These are phyloP conservation scores for Hypoxylon subgilvum DNA, from an alignment of 495 filamentous ascomycete species.

Conservation along the genomic window DNA sequence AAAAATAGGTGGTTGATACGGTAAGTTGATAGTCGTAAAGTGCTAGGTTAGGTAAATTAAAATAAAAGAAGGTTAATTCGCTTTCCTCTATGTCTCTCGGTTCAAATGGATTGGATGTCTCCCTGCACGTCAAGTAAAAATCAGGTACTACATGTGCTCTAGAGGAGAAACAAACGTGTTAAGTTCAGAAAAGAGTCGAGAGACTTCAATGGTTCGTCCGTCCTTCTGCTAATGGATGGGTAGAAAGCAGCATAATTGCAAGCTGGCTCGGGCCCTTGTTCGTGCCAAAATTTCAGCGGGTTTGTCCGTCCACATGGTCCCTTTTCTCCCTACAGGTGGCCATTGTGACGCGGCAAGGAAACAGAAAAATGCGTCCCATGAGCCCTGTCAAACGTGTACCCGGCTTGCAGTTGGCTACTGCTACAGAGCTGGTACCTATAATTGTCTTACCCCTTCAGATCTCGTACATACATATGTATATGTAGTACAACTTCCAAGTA, in stretches of 20 bases:
- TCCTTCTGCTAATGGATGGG: too few species aligned
- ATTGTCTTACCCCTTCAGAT: neutral
- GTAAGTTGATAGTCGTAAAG: too few species aligned
- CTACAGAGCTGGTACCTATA: neutral
- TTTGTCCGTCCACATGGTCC: constrained; percentile 4
- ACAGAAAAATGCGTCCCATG: constrained; percentile 17
- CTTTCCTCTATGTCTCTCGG: too few species aligned
- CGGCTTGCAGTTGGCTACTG: constrained; percentile 8
- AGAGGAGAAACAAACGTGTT: constrained; percentile 12
- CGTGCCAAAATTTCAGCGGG: constrained; percentile 2
- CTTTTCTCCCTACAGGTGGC: constrained; percentile 16
- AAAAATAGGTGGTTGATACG: too few species aligned
- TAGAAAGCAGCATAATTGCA: too few species aligned
- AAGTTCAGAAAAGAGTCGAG: neutral
- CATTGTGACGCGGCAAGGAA: constrained; percentile 36
- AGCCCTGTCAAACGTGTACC: constrained; percentile 16
- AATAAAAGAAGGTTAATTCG: too few species aligned
- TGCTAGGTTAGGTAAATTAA: too few species aligned
- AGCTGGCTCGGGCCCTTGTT: too few species aligned
- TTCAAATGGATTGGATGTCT: too few species aligned
- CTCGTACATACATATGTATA: neutral
- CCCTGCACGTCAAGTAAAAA: too few species aligned
- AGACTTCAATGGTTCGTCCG: constrained; percentile 8
- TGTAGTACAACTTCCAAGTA: constrained; percentile 8
- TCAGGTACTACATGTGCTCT: too few species aligned